Conservation (phyloP, 2,329 filamentous ascomycete species). For the Colletotrichum sp. region DNA sequence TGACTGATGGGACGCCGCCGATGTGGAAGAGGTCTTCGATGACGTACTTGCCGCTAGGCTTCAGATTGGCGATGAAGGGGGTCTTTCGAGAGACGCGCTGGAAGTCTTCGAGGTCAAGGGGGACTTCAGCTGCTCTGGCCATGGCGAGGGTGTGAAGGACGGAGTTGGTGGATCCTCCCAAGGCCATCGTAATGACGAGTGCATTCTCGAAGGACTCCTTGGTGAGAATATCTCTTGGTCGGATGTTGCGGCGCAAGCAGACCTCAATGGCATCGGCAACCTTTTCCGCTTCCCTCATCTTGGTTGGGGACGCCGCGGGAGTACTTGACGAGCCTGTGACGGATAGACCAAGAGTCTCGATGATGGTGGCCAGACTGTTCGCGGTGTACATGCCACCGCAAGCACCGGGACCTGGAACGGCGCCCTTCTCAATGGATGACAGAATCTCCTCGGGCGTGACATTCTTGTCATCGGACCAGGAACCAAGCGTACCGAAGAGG, state of each 20-base stretch:
- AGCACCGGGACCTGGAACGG: slow-evolving; percentile 70
- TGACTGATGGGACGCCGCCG: slow-evolving; percentile 83
- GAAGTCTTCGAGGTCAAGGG: slow-evolving; percentile 81
- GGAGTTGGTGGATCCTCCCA: slow-evolving; percentile 88
- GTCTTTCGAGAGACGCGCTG: slow-evolving; percentile 82
- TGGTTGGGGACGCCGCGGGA: slow-evolving; percentile 80
- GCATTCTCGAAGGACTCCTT: slow-evolving; percentile 86
- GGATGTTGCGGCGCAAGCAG: slow-evolving; percentile 84
- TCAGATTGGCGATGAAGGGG: slow-evolving; percentile 85
- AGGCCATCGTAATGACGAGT: slow-evolving; percentile 85
- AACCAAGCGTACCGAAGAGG: slow-evolving; percentile 70
- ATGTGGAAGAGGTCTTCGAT: slow-evolving; percentile 90
- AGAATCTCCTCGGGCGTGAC: slow-evolving; percentile 76
- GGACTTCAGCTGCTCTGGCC: slow-evolving; percentile 82
- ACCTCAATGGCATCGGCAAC: slow-evolving; percentile 78
- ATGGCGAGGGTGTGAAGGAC: slow-evolving; percentile 91
- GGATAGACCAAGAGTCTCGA: slow-evolving; percentile 86
- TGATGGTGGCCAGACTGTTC: slow-evolving; percentile 90
- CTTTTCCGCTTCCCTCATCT: slow-evolving; percentile 85
- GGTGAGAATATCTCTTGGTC: slow-evolving; percentile 80
- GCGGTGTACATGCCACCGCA: slow-evolving; percentile 93
- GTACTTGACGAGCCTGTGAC: slow-evolving; percentile 85
- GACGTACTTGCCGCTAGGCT: slow-evolving; percentile 82
- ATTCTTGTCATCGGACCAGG: slow-evolving; percentile 67
- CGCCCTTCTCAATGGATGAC: slow-evolving; percentile 68